Percentiles rank a stretch among this genome's conserved stretches.
Evolutionary conservation across 129 eudicot species (phyloP).

Genomic region (Silybum marianum): DNA sequence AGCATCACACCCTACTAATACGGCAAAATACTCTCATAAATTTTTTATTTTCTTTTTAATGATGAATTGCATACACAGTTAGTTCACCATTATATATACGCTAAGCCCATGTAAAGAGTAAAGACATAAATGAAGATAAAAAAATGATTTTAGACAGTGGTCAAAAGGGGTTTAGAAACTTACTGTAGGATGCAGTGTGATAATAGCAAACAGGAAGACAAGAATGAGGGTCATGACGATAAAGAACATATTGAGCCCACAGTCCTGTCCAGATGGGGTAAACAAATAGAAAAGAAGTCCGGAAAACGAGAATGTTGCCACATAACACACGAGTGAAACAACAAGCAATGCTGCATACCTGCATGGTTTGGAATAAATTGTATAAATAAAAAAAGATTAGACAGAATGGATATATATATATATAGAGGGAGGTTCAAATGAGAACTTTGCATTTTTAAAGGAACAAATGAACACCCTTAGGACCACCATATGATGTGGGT

Average conservation of each 20-base stretch:
- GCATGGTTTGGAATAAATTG: conserved; percentile 13
- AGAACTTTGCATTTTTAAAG: too few relatives aligned
- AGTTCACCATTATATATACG: neutral
- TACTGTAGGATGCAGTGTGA: conserved; percentile 87
- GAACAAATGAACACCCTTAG: too few relatives aligned
- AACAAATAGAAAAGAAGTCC: conserved; percentile 82
- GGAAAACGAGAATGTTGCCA: conserved; percentile 69
- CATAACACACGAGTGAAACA: conserved; percentile 85
- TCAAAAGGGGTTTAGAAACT: conserved; percentile 36
- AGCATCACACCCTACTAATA: too few relatives aligned
- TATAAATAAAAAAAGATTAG: neutral
- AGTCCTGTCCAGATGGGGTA: conserved; percentile 86
- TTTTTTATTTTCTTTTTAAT: neutral
- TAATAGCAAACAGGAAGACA: conserved; percentile 75
- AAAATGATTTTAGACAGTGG: neutral
- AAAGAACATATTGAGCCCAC: conserved; percentile 92
- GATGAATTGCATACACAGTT: neutral
- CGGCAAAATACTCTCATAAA: neutral
- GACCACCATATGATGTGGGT: too few relatives aligned
- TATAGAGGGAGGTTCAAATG: too few relatives aligned
- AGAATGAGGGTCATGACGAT: conserved; percentile 76
- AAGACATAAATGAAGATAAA: neutral
- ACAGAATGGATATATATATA: too few relatives aligned
- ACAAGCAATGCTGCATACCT: conserved; percentile 92
- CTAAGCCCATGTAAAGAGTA: neutral